phyloP scores from a whole-genome alignment of 805 yeast species.

The Metschnikowia borealis region DNA sequence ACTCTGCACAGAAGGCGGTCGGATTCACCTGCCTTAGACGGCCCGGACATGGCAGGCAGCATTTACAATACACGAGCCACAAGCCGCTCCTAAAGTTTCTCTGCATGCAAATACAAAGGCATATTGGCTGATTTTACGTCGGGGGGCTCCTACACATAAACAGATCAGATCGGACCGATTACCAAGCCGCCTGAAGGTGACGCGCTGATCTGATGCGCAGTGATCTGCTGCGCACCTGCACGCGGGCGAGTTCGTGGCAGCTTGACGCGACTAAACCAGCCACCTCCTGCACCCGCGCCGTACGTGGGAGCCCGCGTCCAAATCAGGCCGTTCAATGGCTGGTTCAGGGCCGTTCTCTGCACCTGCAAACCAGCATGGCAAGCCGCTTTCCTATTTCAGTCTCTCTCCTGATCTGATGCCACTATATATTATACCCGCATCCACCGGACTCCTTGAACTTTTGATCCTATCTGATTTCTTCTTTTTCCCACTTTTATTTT shows the following conservation, averaged over 20 bases:
- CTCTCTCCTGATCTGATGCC: slow-evolving; percentile 6
- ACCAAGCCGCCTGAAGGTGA: background rate
- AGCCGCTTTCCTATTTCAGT: slow-evolving; percentile 4
- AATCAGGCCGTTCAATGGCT: slow-evolving; percentile 6
- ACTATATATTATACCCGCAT: background rate
- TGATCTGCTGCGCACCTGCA: background rate
- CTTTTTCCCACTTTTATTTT: background rate
- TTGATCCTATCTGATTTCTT: background rate
- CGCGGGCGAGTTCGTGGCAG: background rate
- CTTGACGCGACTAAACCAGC: background rate
- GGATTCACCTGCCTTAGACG: no score
- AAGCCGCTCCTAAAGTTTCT: no score
- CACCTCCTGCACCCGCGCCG: slow-evolving; percentile 1
- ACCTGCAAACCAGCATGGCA: slow-evolving; percentile 4
- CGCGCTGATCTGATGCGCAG: background rate
- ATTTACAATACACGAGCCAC: no score
- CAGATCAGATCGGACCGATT: background rate
- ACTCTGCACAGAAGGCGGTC: no score
- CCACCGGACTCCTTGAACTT: background rate
- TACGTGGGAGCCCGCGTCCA: background rate
- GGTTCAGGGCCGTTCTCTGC: slow-evolving; percentile 6
- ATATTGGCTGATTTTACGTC: no score
- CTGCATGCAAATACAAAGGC: no score
- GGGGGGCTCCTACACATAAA: background rate
- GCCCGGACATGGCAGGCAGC: no score